Evolutionary conservation across 768 basidiomycete genomes (phyloP), one percentile per base, ranked within the genome.

Genomic region (Auricularia sp.): DNA sequence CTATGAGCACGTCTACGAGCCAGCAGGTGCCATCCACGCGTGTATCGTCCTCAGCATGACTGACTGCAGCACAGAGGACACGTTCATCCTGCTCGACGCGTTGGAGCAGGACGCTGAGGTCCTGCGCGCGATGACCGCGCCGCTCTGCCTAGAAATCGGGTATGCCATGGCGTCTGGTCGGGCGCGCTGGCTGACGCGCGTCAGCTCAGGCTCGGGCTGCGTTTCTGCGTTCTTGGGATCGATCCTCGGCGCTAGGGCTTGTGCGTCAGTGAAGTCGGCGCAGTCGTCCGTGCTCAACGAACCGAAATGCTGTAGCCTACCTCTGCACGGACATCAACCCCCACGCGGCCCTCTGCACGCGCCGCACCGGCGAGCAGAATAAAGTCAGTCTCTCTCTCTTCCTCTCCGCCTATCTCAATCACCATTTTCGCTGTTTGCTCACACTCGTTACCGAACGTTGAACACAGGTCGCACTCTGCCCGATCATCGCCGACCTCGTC

Each of bases 181-280:
- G 23, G 16, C 54, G 6, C 14, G 21, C 56, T 7, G 35, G n/a
- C 5, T 8, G 56, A 60, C 42, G 35, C 44, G 7, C 21, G 12
- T 60, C 64, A 97, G 95, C 1, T 93, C 93, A 34, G 97, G 97
- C 3, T 96, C 94, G 1, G 97, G 97, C 7, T 93, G 96, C 70
- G 94, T 93, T 0, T 90, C 91, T 39, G 79, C 84, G 51, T 99
- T 98, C 73, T 71, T 93, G 12, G 86, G 81, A 2, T 78, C 80
- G 4, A 85, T 97, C 60, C 73, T 95, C 14, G 90, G 89, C 11
- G 69, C 78, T 14, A 69, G 80, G 67, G 78, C 84, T 63, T 74
- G 91, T 91, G 71, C 68, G 84, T 77, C 60, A 58, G 36, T 56
- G 54, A 33, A 39, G 21, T 3, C 39, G 8, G 8, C 39, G 39